Base-by-base conservation (phyloP, 306 rosid genomes). In the Adenanthera pavonina region DNA sequence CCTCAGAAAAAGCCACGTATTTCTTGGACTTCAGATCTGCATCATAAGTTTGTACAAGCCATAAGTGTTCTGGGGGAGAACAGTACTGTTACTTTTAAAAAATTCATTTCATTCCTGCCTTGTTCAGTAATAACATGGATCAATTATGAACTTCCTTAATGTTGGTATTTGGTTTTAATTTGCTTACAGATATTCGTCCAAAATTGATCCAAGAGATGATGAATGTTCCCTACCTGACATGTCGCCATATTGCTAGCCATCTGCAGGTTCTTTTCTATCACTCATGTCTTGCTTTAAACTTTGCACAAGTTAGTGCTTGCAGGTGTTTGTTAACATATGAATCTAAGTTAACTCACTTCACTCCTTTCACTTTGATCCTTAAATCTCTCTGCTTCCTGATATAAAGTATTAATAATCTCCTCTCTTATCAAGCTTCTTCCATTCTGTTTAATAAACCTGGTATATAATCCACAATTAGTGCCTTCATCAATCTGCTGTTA, bases 241-340 rank as follows among this genome's bases (percentile, higher is more conserved):
- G 44, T 11, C 67, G 74, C 67, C 91, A 90, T 10, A 83, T 88
- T 41, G 78, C 86, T 6, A 88, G 89, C 57, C 94, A 90, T 81
- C 80, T 86, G 14, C 90, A 88, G 94, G 91, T 90, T 78, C 77
- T 67, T 41, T 61, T 72, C 72, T 15, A 41, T 38, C 46, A 33
- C 8, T 12, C 2, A 12, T 5, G 17, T 30, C n/a, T 30, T 61
- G 2, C 43, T 61, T 25, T 13, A 61, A 61, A 61, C 12, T 61
- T 3, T 30, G 40, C 40, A 30, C 8, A 12, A 11, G 12, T 33
- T 61, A 33, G 49, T 8, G 49, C 8, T 46, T 53, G 60, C 7
- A 78, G 17, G 48, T 77, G 72, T 11, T 82, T 82, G 8, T 61
- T 61, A 57, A 57, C 9, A 57, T 34, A 19, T 56, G 62, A 56